Conservation (phyloP, 1,284 basidiomycete species). For the Fomitopsis betulina region DNA sequence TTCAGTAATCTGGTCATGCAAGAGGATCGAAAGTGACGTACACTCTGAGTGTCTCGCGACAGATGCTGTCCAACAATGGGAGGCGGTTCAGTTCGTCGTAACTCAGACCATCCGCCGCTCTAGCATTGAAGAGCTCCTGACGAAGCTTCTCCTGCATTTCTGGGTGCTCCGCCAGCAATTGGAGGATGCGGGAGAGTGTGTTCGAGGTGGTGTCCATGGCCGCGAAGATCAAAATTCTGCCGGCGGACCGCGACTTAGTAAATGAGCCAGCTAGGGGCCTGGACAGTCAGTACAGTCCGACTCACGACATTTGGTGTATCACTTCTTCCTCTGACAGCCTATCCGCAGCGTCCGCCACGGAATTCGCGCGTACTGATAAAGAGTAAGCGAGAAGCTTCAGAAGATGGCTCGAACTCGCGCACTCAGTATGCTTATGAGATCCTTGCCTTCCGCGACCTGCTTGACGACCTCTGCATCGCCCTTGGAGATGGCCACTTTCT, state of each 20-base stretch:
- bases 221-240: constrained; percentile 18
- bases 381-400: too few relatives aligned
- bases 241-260: not conserved
- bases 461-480: constrained; percentile 22
- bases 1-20: not conserved
- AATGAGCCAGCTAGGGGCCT: too few relatives aligned
- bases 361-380: constrained; percentile 26
- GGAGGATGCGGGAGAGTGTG: constrained; percentile 14
- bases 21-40: not conserved
- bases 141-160: constrained; percentile 18
- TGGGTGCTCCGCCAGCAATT: constrained; percentile 15
- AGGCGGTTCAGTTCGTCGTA: constrained; percentile 19
- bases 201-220: constrained; percentile 21
- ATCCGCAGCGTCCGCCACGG: constrained; percentile 22
- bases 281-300: not conserved
- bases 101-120: constrained; percentile 12
- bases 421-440: constrained; percentile 29
- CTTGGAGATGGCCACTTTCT: constrained; percentile 17
- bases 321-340: constrained; percentile 27
- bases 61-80: constrained; percentile 19
- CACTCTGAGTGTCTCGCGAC: constrained; percentile 21
- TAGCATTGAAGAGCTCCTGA: constrained; percentile 14
- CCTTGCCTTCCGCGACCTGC: constrained; percentile 24
- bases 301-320: constrained; percentile 30
- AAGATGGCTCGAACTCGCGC: not conserved